Conservation (phyloP, 495 filamentous ascomycete genomes). For the Penicillium egyptiacum region DNA sequence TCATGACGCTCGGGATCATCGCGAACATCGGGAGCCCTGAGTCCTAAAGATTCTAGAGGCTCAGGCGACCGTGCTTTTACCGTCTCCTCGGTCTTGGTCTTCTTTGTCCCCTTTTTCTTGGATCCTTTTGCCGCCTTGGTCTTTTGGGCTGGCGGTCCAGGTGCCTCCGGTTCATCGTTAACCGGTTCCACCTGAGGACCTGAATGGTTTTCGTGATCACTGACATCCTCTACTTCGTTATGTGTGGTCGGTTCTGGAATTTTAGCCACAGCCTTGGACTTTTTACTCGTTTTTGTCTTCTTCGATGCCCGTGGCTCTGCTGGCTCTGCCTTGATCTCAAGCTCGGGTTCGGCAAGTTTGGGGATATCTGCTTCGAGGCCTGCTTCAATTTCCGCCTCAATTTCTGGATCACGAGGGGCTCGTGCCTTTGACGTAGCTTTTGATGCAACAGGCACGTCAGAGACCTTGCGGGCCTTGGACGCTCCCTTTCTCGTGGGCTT, state of each 20-base stretch:
- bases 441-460: slow-evolving; percentile 50
- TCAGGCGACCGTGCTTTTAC: slow-evolving; percentile 32
- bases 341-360: slow-evolving; percentile 29
- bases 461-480: slow-evolving; percentile 53
- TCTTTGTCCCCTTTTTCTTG: slow-evolving; percentile 34
- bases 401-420: slow-evolving; percentile 60
- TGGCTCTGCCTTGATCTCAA: slow-evolving; percentile 5
- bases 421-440: slow-evolving; percentile 38
- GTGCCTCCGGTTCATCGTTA: slow-evolving; percentile 28
- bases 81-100: slow-evolving; percentile 25
- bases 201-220: slow-evolving; percentile 7
- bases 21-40: slow-evolving; percentile 31
- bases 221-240: slow-evolving; percentile 4
- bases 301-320: slow-evolving; percentile 38
- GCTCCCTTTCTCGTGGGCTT: slow-evolving; percentile 46
- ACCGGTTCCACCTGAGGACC: slow-evolving; percentile 1
- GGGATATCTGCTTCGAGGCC: slow-evolving; percentile 51
- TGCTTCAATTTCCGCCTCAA: slow-evolving; percentile 66
- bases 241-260: slow-evolving; percentile 9
- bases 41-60: slow-evolving; percentile 16
- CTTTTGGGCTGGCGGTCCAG: slow-evolving; percentile 34
- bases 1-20: slow-evolving; percentile 40
- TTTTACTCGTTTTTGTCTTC: slow-evolving; percentile 42
- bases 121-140: slow-evolving; percentile 24
- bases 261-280: slow-evolving; percentile 31